Percentiles rank a stretch among this genome's conserved stretches.
Evolutionary conservation across 1,284 basidiomycete genomes (phyloP).

Genomic region (Cystobasidium sp.): DNA sequence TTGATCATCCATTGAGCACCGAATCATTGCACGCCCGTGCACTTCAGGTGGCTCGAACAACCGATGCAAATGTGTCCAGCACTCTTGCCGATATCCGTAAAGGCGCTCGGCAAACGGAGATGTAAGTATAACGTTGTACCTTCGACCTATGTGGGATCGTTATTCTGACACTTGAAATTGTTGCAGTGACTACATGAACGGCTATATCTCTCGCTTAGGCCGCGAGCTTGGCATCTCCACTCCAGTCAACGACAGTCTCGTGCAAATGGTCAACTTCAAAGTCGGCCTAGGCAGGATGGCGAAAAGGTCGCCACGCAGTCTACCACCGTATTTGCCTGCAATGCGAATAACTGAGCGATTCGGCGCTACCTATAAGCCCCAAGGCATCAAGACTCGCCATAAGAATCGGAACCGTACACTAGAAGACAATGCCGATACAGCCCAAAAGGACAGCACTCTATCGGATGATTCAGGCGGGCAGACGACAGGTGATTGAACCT

Average conservation of each 20-base stretch:
- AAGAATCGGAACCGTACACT: background rate
- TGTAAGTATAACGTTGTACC: slow-evolving; percentile 2
- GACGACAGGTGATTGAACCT: too few relatives aligned
- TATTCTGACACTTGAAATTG: slow-evolving; percentile 45
- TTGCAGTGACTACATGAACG: slow-evolving; percentile 73
- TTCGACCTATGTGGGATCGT: background rate
- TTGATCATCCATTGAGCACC: slow-evolving; percentile 62
- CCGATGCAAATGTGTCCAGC: slow-evolving; percentile 55
- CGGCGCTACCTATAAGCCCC: slow-evolving; percentile 27
- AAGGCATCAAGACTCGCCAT: background rate
- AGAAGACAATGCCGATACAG: background rate
- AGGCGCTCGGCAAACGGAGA: slow-evolving; percentile 25
- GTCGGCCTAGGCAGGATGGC: background rate
- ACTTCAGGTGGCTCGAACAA: slow-evolving; percentile 58
- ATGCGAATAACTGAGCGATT: slow-evolving; percentile 16
- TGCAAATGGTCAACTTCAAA: slow-evolving; percentile 64
- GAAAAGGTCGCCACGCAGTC: background rate
- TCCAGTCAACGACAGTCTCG: slow-evolving; percentile 67
- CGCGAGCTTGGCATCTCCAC: slow-evolving; percentile 66
- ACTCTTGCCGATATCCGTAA: slow-evolving; percentile 48
- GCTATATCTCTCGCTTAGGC: slow-evolving; percentile 76
- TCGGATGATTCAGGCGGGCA: background rate
- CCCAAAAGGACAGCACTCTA: background rate
- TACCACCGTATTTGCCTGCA: background rate
- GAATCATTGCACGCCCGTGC: slow-evolving; percentile 61